Conservation (phyloP, 257 asterid genomes). For the Solanum sitiens region DNA sequence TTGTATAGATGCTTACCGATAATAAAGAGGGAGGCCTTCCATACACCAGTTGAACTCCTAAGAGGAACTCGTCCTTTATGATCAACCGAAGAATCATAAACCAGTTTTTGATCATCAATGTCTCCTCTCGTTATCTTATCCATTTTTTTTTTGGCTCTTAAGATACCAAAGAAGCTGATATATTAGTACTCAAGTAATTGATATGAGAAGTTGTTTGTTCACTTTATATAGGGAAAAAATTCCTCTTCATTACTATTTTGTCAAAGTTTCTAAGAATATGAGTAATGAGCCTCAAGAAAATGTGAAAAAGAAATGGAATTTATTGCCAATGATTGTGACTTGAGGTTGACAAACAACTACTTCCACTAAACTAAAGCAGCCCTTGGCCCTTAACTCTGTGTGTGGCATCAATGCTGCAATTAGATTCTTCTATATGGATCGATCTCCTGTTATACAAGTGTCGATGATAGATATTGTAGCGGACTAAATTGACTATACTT, state of each 20-base stretch:
- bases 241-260: neutral
- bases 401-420: constrained; percentile 1
- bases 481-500: neutral
- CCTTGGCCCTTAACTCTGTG: neutral
- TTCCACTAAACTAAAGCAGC: neutral
- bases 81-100: constrained; percentile 62
- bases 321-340: constrained; percentile 4
- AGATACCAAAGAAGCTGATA: neutral
- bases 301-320: neutral
- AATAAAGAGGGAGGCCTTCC: constrained; percentile 88
- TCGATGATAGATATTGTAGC: neutral
- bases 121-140: constrained; percentile 17
- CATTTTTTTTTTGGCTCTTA: neutral
- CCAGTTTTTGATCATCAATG: constrained; percentile 55
- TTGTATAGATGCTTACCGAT: constrained; percentile 32
- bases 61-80: constrained; percentile 61
- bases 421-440: neutral
- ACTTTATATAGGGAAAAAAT: constrained; percentile 19
- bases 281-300: neutral
- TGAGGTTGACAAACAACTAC: neutral
- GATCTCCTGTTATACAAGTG: neutral
- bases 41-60: constrained; percentile 72
- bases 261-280: neutral
- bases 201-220: constrained; percentile 1
- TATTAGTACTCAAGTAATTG: neutral